Percentiles rank a stretch among this genome's conserved stretches.
Conservation (phyloP, 1,284 basidiomycete genomes). For the Phylloporus sp. region DNA sequence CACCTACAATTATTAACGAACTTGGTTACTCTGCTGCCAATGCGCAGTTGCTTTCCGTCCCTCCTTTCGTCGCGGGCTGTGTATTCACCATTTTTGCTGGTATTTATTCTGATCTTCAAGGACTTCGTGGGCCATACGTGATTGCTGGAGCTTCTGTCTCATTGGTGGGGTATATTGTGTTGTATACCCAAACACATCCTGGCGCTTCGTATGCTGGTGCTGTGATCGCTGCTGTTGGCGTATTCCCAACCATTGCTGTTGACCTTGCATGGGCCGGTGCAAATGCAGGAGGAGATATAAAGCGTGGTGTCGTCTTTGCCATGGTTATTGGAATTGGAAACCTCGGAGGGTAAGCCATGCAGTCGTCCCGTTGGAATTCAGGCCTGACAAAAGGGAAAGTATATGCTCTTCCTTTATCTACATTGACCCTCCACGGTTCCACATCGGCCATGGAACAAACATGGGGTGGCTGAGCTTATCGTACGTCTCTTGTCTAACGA, state of each 20-base stretch:
- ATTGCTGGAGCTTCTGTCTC: conserved; percentile 47
- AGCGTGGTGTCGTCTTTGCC: conserved; percentile 60
- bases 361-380: background rate
- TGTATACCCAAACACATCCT: conserved; percentile 47
- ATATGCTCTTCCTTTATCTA: conserved; percentile 54
- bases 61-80: conserved; percentile 56
- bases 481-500: conserved; percentile 31
- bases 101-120: conserved; percentile 50
- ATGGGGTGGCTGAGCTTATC: conserved; percentile 55
- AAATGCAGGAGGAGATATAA: conserved; percentile 63
- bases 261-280: conserved; percentile 64
- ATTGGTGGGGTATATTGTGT: conserved; percentile 54
- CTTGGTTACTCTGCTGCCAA: conserved; percentile 62
- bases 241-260: conserved; percentile 61
- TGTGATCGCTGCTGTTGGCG: conserved; percentile 59
- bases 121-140: conserved; percentile 54
- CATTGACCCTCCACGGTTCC: conserved; percentile 53
- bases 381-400: conserved; percentile 19
- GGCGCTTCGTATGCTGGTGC: conserved; percentile 57
- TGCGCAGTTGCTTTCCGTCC: conserved; percentile 65
- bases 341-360: conserved; percentile 56
- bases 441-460: conserved; percentile 56
- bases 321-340: conserved; percentile 62
- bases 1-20: conserved; percentile 61
- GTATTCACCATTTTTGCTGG: conserved; percentile 51